phyloP scores from a whole-genome alignment of 1,284 basidiomycete genomes.

The Sporisorium exsertum region DNA sequence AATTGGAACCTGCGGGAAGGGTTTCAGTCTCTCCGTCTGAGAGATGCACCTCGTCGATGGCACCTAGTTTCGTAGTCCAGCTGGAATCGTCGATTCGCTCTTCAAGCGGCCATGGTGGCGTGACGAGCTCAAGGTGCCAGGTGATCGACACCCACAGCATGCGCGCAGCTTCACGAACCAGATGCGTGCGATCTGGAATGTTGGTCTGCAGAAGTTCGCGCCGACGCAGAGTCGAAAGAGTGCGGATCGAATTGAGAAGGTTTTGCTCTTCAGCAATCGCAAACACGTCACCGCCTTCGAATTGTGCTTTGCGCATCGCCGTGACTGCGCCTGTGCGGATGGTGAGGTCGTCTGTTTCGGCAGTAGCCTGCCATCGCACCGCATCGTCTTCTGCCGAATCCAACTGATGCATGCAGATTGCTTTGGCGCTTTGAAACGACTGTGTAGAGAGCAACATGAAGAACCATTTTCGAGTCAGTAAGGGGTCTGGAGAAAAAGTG shows the following conservation, averaged over 20 bases:
- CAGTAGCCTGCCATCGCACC: conserved; percentile 29
- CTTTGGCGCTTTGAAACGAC: conserved; percentile 34
- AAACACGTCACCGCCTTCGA: conserved; percentile 48
- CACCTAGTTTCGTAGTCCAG: conserved; percentile 24
- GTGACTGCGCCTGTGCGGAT: conserved; percentile 49
- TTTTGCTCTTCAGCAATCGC: conserved; percentile 40
- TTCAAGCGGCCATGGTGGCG: conserved; percentile 23
- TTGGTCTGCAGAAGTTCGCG: conserved; percentile 38
- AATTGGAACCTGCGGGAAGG: conserved; percentile 20
- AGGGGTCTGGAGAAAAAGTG: neutral
- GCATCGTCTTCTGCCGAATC: conserved; percentile 49
- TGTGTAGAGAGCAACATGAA: neutral
- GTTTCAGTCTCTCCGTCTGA: conserved; percentile 28
- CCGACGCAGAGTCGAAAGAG: conserved; percentile 5
- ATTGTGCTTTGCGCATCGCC: conserved; percentile 43
- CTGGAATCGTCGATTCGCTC: conserved; percentile 22
- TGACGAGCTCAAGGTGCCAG: conserved; percentile 36
- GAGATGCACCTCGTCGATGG: conserved; percentile 42
- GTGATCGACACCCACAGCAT: conserved; percentile 48
- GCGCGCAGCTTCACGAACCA: conserved; percentile 61
- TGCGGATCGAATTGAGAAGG: conserved; percentile 24
- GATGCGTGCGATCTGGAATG: conserved; percentile 57
- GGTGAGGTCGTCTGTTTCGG: conserved; percentile 35
- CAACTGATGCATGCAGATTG: conserved; percentile 49
- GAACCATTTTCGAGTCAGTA: neutral